phyloP scores from a whole-genome alignment of 805 yeast species.

The Wickerhamiella lipophila region DNA sequence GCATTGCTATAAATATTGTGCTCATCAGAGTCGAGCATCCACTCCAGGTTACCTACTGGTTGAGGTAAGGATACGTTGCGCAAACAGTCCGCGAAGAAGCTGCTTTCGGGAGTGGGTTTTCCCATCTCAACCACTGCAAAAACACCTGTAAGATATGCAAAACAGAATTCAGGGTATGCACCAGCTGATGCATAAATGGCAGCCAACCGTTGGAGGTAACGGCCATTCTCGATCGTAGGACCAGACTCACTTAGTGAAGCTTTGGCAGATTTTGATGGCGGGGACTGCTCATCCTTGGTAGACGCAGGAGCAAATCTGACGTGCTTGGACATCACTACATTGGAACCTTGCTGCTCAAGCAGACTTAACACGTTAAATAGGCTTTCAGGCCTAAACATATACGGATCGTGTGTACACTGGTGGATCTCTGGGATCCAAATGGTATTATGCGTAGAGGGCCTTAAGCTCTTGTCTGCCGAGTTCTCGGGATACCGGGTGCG shows the following conservation, averaged over 20 bases:
- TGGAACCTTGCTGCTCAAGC: background rate
- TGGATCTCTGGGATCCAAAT: background rate
- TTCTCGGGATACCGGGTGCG: background rate
- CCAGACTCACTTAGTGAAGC: no score
- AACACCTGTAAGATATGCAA: constrained; percentile 1
- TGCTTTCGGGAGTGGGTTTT: background rate
- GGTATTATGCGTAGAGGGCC: background rate
- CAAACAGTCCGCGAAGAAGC: background rate
- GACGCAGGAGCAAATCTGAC: no score
- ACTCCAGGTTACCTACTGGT: background rate
- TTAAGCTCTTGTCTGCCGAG: background rate
- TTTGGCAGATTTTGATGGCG: no score
- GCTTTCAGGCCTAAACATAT: background rate
- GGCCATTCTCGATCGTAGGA: background rate
- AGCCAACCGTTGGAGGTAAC: background rate
- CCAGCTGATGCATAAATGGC: background rate
- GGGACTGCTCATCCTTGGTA: no score
- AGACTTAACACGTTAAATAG: background rate
- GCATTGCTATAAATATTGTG: background rate
- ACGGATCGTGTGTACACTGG: background rate
- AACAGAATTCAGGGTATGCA: background rate
- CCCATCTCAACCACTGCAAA: background rate
- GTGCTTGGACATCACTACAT: background rate
- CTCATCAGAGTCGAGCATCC: background rate
- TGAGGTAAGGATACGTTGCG: background rate